Conservation (phyloP, 2,329 filamentous ascomycete species). For the Aspergillus caelatus region DNA sequence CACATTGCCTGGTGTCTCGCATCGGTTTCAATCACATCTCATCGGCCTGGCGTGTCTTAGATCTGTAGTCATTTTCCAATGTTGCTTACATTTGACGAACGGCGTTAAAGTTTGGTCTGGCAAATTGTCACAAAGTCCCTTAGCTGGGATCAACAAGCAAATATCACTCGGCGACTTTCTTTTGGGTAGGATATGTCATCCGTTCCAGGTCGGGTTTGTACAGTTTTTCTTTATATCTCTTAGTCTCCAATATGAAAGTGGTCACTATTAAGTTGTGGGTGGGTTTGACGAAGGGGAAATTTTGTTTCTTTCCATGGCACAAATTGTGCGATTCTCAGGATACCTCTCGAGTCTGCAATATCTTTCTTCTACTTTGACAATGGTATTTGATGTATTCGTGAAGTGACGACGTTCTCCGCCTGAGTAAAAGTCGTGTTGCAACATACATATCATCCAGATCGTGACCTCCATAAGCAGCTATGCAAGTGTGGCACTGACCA, state of each 20-base stretch:
- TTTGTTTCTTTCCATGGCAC: background rate
- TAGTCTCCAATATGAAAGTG: background rate
- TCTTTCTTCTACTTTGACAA: background rate
- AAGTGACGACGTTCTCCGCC: background rate
- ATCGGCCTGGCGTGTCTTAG: slow-evolving; percentile 10
- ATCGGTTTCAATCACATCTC: slow-evolving; percentile 1
- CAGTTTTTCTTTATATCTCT: background rate
- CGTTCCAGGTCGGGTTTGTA: slow-evolving; percentile 7
- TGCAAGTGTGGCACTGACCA: background rate
- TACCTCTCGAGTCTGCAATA: slow-evolving; percentile 2
- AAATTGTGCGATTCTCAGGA: background rate
- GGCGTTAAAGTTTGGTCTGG: slow-evolving; percentile 22
- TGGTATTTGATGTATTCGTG: background rate
- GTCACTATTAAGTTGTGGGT: background rate
- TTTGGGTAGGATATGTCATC: slow-evolving; percentile 5
- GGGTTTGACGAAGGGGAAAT: background rate
- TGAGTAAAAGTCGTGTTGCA: background rate
- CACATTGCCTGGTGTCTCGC: background rate
- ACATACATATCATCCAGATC: background rate
- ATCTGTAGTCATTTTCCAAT: slow-evolving; percentile 17
- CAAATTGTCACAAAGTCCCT: slow-evolving; percentile 4
- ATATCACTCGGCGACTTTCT: background rate
- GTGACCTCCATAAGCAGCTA: background rate
- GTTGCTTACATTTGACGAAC: slow-evolving; percentile 23
- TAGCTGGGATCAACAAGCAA: background rate